A percentile compares a stretch with the other conserved stretches of the same genome.
phyloP scores from a whole-genome alignment of 192 early-diverging fungal genomes.

The Coemansia sp. region DNA sequence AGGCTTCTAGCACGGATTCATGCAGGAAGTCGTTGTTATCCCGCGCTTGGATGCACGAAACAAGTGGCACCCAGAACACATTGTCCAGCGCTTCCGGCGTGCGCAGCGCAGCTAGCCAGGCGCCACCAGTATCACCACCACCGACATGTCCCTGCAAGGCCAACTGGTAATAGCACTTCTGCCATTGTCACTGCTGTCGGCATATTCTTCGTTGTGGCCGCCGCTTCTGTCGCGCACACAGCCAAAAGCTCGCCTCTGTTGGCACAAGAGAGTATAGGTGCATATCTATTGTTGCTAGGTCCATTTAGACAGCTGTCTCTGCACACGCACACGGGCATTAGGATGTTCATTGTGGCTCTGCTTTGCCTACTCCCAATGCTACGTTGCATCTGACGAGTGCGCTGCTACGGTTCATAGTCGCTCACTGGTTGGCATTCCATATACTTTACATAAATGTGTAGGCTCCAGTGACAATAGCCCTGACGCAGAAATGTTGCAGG shows the following conservation, averaged over 20 bases:
- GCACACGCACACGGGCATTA: not conserved
- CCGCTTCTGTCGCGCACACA: not conserved
- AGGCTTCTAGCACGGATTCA: conserved; percentile 22
- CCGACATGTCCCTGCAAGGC: not conserved
- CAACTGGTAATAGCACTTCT: conserved; percentile 3
- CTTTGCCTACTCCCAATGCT: not conserved
- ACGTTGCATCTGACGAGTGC: not conserved
- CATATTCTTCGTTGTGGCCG: not conserved
- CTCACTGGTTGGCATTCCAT: not conserved
- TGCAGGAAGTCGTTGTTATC: conserved; percentile 28
- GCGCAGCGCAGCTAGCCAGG: not conserved
- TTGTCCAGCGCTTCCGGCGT: conserved; percentile 4
- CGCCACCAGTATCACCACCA: not conserved
- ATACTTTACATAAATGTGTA: not conserved
- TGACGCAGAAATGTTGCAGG: conserved; percentile 3
- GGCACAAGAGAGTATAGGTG: conserved; percentile 7
- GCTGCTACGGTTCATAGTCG: not conserved
- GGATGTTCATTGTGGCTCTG: not conserved
- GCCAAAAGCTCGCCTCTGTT: not conserved
- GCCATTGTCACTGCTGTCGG: conserved; percentile 1
- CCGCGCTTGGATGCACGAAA: conserved; percentile 21
- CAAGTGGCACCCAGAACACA: conserved; percentile 7
- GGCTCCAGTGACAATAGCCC: not conserved
- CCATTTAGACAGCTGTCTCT: not conserved
- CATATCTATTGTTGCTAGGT: not conserved